Percentiles rank a stretch among this genome's conserved stretches.
phyloP scores from a whole-genome alignment of 2,329 filamentous ascomycete species.

The Fusarium tanahbumbuense region DNA sequence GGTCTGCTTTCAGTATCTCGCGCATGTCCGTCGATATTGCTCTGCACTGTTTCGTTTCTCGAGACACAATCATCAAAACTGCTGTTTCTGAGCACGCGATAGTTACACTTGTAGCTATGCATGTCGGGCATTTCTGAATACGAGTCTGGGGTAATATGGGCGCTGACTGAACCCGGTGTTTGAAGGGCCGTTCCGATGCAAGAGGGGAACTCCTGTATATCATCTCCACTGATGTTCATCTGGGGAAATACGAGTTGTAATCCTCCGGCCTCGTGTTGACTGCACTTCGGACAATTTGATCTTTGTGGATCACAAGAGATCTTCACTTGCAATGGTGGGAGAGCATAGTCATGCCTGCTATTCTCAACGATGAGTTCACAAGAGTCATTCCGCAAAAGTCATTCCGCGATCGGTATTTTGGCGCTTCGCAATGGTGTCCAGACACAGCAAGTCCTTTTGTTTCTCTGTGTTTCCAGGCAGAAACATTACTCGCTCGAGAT shows the following conservation, averaged over 20 bases:
- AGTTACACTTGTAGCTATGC: not conserved
- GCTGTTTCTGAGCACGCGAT: not conserved
- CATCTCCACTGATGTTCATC: conserved; percentile 30
- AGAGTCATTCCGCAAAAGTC: not conserved
- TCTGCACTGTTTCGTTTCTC: not conserved
- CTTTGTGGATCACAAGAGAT: not conserved
- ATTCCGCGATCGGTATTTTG: not conserved
- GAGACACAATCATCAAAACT: not conserved
- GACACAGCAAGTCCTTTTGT: not conserved
- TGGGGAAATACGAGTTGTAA: conserved; percentile 24
- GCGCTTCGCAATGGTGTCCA: not conserved
- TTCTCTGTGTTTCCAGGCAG: not conserved
- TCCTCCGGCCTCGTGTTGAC: not conserved
- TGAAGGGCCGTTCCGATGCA: conserved; percentile 31
- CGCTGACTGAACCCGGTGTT: conserved; percentile 16
- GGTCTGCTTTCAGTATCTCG: not conserved
- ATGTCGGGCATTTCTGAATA: not conserved
- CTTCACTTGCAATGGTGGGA: not conserved
- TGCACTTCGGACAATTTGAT: not conserved
- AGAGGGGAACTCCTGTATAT: conserved; percentile 26
- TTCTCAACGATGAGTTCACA: not conserved
- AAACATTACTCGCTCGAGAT: not conserved
- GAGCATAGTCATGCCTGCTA: not conserved
- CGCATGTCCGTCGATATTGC: not conserved
- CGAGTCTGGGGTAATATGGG: conserved; percentile 14